Conservation (phyloP, 179 eudicot species). For the Silene coronaria region DNA sequence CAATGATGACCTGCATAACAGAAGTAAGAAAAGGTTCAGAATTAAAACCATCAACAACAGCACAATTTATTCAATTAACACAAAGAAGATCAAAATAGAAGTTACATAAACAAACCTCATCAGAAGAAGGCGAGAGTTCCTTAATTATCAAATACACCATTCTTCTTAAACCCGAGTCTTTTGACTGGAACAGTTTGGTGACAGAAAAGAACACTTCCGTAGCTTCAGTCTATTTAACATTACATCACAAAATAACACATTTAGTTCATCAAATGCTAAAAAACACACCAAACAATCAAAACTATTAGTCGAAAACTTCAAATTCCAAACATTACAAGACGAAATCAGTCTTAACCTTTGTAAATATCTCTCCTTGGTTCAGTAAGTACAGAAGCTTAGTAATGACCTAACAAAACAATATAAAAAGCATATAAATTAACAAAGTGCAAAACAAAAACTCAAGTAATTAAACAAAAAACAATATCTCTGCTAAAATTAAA, state of each 20-base stretch:
- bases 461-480: background rate
- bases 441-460: background rate
- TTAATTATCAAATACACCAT: conserved; percentile 94
- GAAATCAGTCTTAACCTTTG: conserved; percentile 54
- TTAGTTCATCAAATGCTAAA: background rate
- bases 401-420: conserved; percentile 52
- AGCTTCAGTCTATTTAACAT: conserved; percentile 60
- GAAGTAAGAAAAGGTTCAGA: conserved; percentile 1
- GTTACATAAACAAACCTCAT: conserved; percentile 49
- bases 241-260: conserved; percentile 3
- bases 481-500: conserved; percentile 13
- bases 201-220: conserved; percentile 91
- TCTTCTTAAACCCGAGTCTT: conserved; percentile 74
- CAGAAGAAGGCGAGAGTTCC: conserved; percentile 92
- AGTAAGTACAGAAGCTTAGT: conserved; percentile 84
- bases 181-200: conserved; percentile 83
- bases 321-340: background rate
- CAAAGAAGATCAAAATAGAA: background rate
- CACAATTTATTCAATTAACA: background rate
- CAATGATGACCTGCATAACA: conserved; percentile 66
- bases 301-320: background rate
- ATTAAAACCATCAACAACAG: background rate
- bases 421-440: background rate
- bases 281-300: background rate
- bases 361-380: conserved; percentile 89